Conservation (phyloP, 805 yeast genomes). For the Wickerhamomyces hampshirensis region DNA sequence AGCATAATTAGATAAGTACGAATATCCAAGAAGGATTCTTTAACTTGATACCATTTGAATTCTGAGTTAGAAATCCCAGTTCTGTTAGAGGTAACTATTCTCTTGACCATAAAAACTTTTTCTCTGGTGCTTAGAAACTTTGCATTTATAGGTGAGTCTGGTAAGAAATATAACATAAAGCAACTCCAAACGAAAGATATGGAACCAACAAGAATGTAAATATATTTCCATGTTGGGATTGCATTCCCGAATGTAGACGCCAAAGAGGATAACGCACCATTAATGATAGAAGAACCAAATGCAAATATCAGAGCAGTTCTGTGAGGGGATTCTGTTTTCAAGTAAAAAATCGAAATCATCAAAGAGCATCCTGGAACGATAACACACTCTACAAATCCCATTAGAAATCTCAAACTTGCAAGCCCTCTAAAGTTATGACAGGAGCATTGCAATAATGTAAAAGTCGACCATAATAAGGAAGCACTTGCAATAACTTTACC, state of each 20-base stretch:
- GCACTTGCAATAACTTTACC: slow-evolving; percentile 1
- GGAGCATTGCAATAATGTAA: slow-evolving; percentile 2
- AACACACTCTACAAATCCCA: slow-evolving; percentile 10
- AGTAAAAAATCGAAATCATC: slow-evolving; percentile 31
- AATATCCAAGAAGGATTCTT: slow-evolving; percentile 6
- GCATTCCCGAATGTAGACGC: slow-evolving; percentile 26
- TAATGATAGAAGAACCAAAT: slow-evolving; percentile 24
- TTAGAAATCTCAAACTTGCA: slow-evolving; percentile 4
- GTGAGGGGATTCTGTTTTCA: slow-evolving; percentile 27
- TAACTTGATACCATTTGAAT: slow-evolving; percentile 6
- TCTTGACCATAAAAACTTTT: slow-evolving; percentile 20
- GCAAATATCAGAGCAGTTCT: slow-evolving; percentile 29
- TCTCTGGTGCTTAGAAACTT: slow-evolving; percentile 31
- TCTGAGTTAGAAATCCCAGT: slow-evolving; percentile 3
- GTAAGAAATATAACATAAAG: slow-evolving; percentile 29
- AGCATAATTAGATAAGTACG: slow-evolving; percentile 1
- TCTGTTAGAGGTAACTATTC: slow-evolving; percentile 11
- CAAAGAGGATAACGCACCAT: slow-evolving; percentile 26
- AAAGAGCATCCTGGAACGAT: slow-evolving; percentile 31
- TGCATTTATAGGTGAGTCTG: slow-evolving; percentile 33
- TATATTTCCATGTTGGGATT: slow-evolving; percentile 24
- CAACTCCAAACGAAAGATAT: slow-evolving; percentile 33
- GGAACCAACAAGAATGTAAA: slow-evolving; percentile 27
- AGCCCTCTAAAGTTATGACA: slow-evolving; percentile 5
- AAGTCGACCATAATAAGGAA: neutral